A percentile compares a stretch with the other conserved stretches of the same genome.
Evolutionary conservation across 768 basidiomycete genomes (phyloP).

Genomic region (Rhizopogon vesiculosus): DNA sequence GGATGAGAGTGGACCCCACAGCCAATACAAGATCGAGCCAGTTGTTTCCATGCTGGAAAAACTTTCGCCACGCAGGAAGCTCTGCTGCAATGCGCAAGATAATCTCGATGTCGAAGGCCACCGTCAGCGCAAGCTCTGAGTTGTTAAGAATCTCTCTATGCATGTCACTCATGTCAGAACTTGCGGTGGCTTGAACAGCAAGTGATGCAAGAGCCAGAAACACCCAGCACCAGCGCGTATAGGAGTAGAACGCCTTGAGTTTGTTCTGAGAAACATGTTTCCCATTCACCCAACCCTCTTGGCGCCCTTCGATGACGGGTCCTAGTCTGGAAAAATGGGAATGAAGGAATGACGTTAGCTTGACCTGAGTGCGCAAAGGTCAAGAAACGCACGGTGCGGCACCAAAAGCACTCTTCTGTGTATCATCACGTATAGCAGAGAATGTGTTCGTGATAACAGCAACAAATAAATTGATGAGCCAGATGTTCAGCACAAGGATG

Average conservation of each 20-base stretch:
- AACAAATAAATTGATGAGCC: constrained; percentile 90
- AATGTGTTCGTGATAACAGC: constrained; percentile 97
- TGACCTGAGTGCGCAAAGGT: not conserved
- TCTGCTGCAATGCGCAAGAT: constrained; percentile 63
- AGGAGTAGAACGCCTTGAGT: constrained; percentile 50
- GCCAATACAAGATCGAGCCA: constrained; percentile 76
- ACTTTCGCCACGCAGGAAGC: constrained; percentile 79
- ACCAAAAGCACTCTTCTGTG: constrained; percentile 89
- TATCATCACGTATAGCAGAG: constrained; percentile 79
- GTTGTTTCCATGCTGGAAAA: constrained; percentile 60
- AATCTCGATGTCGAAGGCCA: constrained; percentile 89
- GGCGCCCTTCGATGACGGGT: constrained; percentile 46
- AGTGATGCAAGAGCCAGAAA: constrained; percentile 68
- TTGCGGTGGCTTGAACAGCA: constrained; percentile 65
- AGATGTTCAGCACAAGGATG: constrained; percentile 86
- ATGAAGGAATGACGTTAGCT: not conserved
- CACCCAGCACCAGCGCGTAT: constrained; percentile 71
- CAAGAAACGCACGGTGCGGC: constrained; percentile 40
- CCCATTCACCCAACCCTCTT: constrained; percentile 59
- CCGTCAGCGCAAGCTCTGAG: constrained; percentile 72
- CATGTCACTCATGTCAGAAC: constrained; percentile 39
- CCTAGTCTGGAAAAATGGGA: constrained; percentile 27
- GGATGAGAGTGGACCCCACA: constrained; percentile 70
- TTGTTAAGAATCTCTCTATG: constrained; percentile 51
- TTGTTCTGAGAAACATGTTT: constrained; percentile 41